phyloP scores from a whole-genome alignment of 257 asterid genomes.

The Solanum chilense region DNA sequence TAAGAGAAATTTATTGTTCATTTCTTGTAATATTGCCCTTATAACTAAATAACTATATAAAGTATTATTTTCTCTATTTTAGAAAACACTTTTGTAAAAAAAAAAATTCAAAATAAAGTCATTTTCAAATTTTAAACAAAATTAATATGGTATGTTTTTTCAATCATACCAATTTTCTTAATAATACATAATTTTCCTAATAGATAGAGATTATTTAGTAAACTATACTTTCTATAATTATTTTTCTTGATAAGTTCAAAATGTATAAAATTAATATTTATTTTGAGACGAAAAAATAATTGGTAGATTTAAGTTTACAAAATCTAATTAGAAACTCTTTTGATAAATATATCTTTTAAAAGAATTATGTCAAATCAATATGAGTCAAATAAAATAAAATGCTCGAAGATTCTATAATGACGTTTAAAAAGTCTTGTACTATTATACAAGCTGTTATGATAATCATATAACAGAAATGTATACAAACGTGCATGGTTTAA shows the following conservation, averaged over 20 bases:
- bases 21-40: neutral
- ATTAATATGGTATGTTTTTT: too few relatives aligned
- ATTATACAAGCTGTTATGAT: neutral
- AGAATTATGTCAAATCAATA: too few relatives aligned
- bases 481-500: neutral
- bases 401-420: neutral
- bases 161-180: neutral
- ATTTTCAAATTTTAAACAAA: neutral
- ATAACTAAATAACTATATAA: too few relatives aligned
- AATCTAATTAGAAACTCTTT: too few relatives aligned
- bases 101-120: neutral
- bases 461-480: neutral
- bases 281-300: too few relatives aligned
- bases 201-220: neutral
- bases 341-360: too few relatives aligned
- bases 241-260: neutral
- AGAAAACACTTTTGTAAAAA: too few relatives aligned
- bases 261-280: too few relatives aligned
- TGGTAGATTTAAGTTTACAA: too few relatives aligned
- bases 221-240: too few relatives aligned
- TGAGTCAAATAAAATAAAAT: too few relatives aligned
- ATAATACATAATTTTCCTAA: neutral
- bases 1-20: neutral
- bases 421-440: neutral
- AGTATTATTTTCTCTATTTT: too few relatives aligned